phyloP scores from a whole-genome alignment of 306 rosid genomes.

The Prunus mume region DNA sequence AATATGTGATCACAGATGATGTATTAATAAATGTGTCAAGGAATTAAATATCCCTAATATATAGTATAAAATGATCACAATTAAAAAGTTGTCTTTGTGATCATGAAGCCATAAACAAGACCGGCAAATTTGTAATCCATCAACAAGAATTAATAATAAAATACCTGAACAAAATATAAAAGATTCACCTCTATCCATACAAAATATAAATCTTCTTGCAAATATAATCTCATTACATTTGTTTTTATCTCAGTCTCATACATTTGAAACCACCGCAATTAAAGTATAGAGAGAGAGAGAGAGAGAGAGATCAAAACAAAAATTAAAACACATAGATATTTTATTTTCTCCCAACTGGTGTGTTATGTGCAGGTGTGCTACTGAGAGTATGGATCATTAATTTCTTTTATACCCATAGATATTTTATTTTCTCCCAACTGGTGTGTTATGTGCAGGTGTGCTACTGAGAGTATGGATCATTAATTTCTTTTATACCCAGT shows the following conservation, averaged over 20 bases:
- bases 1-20: neutral
- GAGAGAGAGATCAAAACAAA: neutral
- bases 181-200: neutral
- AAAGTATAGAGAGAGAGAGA: neutral
- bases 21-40: neutral
- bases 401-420: too few species aligned
- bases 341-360: too few species aligned
- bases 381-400: too few species aligned
- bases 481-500: too few species aligned
- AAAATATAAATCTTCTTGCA: neutral
- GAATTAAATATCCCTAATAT: neutral
- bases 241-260: neutral
- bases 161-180: neutral
- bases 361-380: too few species aligned
- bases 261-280: neutral
- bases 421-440: too few species aligned
- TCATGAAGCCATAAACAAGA: neutral
- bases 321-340: too few species aligned
- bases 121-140: neutral
- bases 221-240: neutral
- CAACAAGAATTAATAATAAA: neutral
- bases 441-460: too few species aligned
- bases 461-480: too few species aligned
- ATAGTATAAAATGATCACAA: neutral
- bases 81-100: neutral